Percentiles rank a stretch among this genome's conserved stretches.
Evolutionary conservation across 768 basidiomycete genomes (phyloP).

Genomic region (Rhizopogon roseolus): DNA sequence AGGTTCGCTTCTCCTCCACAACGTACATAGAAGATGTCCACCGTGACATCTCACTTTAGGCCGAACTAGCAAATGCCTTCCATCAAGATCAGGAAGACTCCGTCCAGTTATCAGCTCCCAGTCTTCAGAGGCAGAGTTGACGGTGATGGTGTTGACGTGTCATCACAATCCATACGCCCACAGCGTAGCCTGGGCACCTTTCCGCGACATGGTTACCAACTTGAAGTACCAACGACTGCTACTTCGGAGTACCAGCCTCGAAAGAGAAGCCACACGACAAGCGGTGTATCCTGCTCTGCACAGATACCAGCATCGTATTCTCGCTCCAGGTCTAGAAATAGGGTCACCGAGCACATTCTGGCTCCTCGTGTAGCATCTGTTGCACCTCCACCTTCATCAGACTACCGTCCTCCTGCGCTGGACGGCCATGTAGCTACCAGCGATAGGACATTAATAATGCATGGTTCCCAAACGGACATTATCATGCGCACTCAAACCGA

Average conservation of each 20-base stretch:
- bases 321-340: constrained; percentile 6
- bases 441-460: constrained; percentile 27
- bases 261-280: background rate
- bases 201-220: background rate
- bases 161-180: background rate
- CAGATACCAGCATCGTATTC: no score
- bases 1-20: no score
- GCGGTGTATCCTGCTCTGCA: background rate
- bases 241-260: background rate
- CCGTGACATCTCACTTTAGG: no score
- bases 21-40: no score
- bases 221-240: background rate
- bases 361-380: background rate
- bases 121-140: background rate
- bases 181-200: background rate
- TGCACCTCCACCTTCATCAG: background rate
- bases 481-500: constrained; percentile 24
- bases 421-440: background rate
- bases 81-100: constrained; percentile 34
- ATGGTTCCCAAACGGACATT: constrained; percentile 39
- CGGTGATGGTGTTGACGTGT: background rate
- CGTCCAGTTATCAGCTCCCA: background rate
- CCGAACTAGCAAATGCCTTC: constrained; percentile 36
- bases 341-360: constrained; percentile 8
- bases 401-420: background rate